These are phyloP conservation scores for Hippophae tibetana DNA, from an alignment of 306 rosid species.

Conservation along the genomic window DNA sequence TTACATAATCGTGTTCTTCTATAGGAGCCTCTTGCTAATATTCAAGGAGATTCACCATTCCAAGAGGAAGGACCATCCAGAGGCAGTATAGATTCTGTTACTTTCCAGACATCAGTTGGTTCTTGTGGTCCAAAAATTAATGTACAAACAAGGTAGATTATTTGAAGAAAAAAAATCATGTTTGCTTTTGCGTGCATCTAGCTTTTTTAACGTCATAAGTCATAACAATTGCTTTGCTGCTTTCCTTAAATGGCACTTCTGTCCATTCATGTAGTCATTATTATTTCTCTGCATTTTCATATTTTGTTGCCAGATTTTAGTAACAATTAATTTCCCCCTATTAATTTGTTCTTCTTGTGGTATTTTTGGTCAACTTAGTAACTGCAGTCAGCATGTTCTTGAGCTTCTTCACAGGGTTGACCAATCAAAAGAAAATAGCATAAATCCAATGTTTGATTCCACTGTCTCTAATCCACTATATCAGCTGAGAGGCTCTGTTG, in stretches of 20 bases:
- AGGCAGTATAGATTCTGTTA: conserved; percentile 25
- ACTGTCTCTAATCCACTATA: conserved; percentile 15
- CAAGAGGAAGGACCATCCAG: conserved; percentile 14
- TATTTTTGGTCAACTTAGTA: conserved; percentile 10
- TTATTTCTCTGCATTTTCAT: background rate
- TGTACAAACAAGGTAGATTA: conserved; percentile 34
- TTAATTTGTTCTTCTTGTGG: conserved; percentile 3
- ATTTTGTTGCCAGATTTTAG: background rate
- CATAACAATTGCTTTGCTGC: conserved; percentile 4
- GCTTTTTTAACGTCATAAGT: background rate
- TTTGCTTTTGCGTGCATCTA: background rate
- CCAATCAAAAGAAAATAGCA: conserved; percentile 29
- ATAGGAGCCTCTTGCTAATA: conserved; percentile 21
- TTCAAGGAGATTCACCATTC: conserved; percentile 15
- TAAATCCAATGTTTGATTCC: conserved; percentile 22
- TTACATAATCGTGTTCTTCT: conserved; percentile 1
- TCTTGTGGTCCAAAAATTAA: conserved; percentile 13
- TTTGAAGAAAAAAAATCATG: background rate
- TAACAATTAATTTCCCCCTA: background rate
- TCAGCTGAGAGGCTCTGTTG: conserved; percentile 9
- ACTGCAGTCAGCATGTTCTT: conserved; percentile 34
- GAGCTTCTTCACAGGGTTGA: conserved; percentile 39
- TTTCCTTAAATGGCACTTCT: background rate
- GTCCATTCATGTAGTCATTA: conserved; percentile 2
- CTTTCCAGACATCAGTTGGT: conserved; percentile 22